Evolutionary conservation across 1,139 yeast species (phyloP), one percentile per base, ranked within the genome.

Genomic region (Arxiozyma telluris): DNA sequence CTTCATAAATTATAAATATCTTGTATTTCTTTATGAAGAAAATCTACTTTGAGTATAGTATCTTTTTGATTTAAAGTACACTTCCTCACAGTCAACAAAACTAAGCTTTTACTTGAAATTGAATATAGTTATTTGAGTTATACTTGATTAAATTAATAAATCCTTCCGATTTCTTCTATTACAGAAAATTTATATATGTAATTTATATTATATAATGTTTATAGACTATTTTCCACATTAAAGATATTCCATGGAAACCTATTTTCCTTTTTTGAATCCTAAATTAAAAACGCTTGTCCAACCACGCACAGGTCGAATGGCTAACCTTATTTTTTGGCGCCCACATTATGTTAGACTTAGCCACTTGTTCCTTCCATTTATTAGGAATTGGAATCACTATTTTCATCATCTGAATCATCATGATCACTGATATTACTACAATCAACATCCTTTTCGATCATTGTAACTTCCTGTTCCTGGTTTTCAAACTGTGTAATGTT

Each of bases 401-500:
- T 49, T 12, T 25, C 47, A n/a, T 42, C 51, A 18, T 44, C 39
- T 12, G 22, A 18, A n/a, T 17, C 23, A 18, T 4, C 12, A 21
- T 47, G 39, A 34, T 34, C n/a, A 34, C n/a, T 6, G 17, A 34
- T 4, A 34, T 34, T 34, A 34, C n/a, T 56, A 5, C 48, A 50
- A 7, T 56, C 57, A 41, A 49, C 46, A 23, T 55, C 58, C 11
- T 52, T 59, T 18, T 57, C 59, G 41, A 58, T 60, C 30, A 57
- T 57, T 46, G 66, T 66, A 41, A 55, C 59, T 12, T 56, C 64
- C 18, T 58, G 59, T 43, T 58, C 61, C 27, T 55, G 58, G 12
- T 54, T 61, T n/a, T 63, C 64, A n/a, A 62, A 62, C 6, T 53
- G 59, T 39, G 54, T 58, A 43, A 61, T 64, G 20, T 62, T 56